phyloP scores from a whole-genome alignment of 495 filamentous ascomycete genomes.

The Penicillium paxilli region DNA sequence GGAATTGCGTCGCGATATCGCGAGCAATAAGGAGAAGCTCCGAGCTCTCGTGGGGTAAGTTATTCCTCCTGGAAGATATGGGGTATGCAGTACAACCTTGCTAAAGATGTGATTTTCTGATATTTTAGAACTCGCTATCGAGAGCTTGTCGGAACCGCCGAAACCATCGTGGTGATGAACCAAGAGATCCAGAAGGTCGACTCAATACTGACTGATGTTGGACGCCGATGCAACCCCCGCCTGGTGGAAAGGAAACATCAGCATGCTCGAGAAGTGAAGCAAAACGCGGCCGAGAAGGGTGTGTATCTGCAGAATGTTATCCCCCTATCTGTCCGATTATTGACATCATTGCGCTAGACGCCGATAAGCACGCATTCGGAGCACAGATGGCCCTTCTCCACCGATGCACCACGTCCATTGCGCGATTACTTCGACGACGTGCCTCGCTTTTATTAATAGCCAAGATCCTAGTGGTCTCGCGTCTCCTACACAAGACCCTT shows the following conservation, averaged over 20 bases:
- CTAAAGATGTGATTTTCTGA: conserved; percentile 14
- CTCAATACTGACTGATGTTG: conserved; percentile 66
- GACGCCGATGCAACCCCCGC: conserved; percentile 72
- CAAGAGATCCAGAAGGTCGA: conserved; percentile 73
- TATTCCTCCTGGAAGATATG: background rate
- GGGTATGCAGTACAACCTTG: background rate
- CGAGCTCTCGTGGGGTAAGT: conserved; percentile 84
- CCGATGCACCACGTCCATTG: conserved; percentile 54
- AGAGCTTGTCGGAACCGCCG: conserved; percentile 88
- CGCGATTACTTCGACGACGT: conserved; percentile 56
- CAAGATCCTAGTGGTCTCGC: conserved; percentile 77
- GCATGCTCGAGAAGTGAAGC: conserved; percentile 62
- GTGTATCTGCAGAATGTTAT: conserved; percentile 5
- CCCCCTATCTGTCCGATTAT: background rate
- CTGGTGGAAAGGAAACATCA: conserved; percentile 66
- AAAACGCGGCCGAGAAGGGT: conserved; percentile 46
- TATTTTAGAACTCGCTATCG: conserved; percentile 74
- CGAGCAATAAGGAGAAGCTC: conserved; percentile 83
- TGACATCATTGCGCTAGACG: conserved; percentile 40
- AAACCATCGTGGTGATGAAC: conserved; percentile 89
- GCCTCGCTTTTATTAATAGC: conserved; percentile 66
- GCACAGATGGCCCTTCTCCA: conserved; percentile 65
- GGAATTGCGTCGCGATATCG: conserved; percentile 63
- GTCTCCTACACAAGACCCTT: conserved; percentile 68
- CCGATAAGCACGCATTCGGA: conserved; percentile 54